These are phyloP conservation scores for Cordyceps militaris DNA, from an alignment of 2,329 filamentous ascomycete species.

Conservation along the genomic window DNA sequence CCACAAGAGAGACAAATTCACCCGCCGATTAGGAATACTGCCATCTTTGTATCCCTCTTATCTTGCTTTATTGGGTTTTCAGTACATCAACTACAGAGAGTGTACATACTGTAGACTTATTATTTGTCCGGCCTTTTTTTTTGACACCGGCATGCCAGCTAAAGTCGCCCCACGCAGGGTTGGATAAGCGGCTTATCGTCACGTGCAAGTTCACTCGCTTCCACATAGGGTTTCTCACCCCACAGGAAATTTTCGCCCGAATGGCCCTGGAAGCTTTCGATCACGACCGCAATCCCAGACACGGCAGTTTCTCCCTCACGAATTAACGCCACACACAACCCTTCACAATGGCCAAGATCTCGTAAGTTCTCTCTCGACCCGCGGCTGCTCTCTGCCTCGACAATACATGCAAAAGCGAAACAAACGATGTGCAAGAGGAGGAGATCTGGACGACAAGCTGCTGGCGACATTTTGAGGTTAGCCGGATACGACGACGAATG, in stretches of 20 bases:
- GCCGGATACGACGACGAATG: slow-evolving; percentile 1
- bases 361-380: slow-evolving; percentile 39
- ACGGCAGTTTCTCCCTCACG: slow-evolving; percentile 29
- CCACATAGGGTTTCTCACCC: slow-evolving; percentile 35
- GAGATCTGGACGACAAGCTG: neutral
- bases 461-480: neutral
- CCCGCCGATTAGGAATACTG: no score
- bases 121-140: no score
- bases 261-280: slow-evolving; percentile 23
- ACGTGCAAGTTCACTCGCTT: slow-evolving; percentile 9
- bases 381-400: slow-evolving; percentile 11
- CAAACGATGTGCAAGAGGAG: slow-evolving; percentile 12
- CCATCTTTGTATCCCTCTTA: no score
- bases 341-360: slow-evolving; percentile 57
- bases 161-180: neutral
- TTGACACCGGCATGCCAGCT: neutral
- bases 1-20: no score
- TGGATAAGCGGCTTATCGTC: slow-evolving; percentile 1
- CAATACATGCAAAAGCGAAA: slow-evolving; percentile 13
- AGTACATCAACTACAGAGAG: no score
- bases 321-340: slow-evolving; percentile 38
- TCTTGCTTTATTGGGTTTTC: no score
- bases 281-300: slow-evolving; percentile 30
- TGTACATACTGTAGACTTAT: no score
- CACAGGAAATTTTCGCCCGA: slow-evolving; percentile 31